Conservation (phyloP, 495 filamentous ascomycete species). For the Hypoxylon crocopeplum region DNA sequence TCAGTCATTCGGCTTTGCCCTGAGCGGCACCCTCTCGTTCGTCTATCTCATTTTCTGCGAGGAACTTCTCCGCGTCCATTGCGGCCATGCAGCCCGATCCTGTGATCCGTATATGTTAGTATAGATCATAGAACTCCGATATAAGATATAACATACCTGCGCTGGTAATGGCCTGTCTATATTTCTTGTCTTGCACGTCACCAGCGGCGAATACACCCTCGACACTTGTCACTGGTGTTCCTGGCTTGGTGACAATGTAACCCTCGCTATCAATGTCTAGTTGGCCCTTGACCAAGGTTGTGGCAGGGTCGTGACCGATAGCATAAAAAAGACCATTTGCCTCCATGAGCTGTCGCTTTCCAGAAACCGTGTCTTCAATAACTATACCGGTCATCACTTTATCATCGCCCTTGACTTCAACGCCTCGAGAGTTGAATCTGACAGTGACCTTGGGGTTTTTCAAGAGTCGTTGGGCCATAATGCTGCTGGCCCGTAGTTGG, state of each 20-base stretch:
- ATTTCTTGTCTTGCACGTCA: conserved; percentile 98
- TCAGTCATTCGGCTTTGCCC: conserved; percentile 39
- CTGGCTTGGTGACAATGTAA: conserved; percentile 89
- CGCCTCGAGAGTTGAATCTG: conserved; percentile 79
- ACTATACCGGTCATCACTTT: conserved; percentile 85
- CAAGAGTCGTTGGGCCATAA: conserved; percentile 87
- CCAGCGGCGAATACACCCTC: conserved; percentile 96
- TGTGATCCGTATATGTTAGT: conserved; percentile 51
- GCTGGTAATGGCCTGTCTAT: conserved; percentile 96
- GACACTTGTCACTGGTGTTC: conserved; percentile 85
- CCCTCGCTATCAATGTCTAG: conserved; percentile 82
- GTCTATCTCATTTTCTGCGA: conserved; percentile 74
- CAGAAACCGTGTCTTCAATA: conserved; percentile 79
- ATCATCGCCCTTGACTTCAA: conserved; percentile 82
- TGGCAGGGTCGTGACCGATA: conserved; percentile 96
- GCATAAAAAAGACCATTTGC: conserved; percentile 98
- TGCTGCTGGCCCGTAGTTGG: conserved; percentile 82
- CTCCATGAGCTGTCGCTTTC: conserved; percentile 78
- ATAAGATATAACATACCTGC: conserved; percentile 70
- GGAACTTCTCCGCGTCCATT: conserved; percentile 90
- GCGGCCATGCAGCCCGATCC: conserved; percentile 94
- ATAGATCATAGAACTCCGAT: not conserved
- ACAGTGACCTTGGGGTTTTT: conserved; percentile 88
- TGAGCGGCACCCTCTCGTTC: conserved; percentile 39
- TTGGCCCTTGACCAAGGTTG: conserved; percentile 82